These are phyloP conservation scores for Vicia faba DNA, from an alignment of 306 rosid species.

Conservation along the genomic window DNA sequence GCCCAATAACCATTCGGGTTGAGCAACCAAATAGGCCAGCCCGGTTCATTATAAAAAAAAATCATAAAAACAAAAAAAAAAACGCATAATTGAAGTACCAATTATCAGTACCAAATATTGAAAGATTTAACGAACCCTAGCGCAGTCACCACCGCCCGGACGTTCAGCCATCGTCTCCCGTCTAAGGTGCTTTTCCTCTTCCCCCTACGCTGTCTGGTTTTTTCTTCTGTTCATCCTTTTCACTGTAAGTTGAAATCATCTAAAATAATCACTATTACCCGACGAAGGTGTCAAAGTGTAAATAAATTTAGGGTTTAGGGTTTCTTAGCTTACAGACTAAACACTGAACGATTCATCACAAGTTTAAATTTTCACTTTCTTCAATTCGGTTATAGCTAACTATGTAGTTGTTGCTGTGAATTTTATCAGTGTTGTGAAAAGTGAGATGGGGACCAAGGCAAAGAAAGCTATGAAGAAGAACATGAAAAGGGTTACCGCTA, in stretches of 20 bases:
- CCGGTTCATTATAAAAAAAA: too few species aligned
- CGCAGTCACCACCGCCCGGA: not conserved
- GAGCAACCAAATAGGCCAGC: too few species aligned
- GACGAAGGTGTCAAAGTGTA: too few species aligned
- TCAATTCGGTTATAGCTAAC: not conserved
- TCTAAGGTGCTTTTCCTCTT: not conserved
- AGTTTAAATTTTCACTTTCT: not conserved
- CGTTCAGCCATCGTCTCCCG: not conserved
- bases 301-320: not conserved
- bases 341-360: not conserved
- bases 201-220: not conserved
- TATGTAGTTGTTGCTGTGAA: not conserved
- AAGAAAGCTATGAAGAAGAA: slow-evolving; percentile 77
- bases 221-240: too few species aligned
- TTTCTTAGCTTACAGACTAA: too few species aligned
- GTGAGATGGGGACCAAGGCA: slow-evolving; percentile 71
- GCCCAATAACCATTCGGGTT: too few species aligned
- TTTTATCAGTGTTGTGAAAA: not conserved
- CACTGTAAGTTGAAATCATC: too few species aligned
- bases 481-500: slow-evolving; percentile 50
- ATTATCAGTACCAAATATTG: too few species aligned
- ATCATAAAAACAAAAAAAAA: too few species aligned
- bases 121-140: too few species aligned
- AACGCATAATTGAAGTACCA: too few species aligned
- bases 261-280: too few species aligned